Evolutionary conservation across 352 stramenopile species (phyloP).

Genomic region (Pythium guiyangense): DNA sequence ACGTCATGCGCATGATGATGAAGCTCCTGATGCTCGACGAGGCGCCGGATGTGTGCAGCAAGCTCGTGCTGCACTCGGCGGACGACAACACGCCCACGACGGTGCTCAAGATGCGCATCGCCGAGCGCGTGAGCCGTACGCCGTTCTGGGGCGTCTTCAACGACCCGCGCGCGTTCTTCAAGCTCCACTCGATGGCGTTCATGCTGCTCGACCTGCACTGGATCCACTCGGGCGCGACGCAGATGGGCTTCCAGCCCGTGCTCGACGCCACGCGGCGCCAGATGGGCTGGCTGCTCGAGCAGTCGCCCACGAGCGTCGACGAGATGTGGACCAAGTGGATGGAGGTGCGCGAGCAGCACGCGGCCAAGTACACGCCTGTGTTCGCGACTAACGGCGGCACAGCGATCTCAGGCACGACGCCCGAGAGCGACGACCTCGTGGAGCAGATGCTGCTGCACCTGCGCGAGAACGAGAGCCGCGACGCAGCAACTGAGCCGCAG

Average conservation of each 20-base stretch:
- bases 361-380: conserved; percentile 41
- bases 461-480: conserved; percentile 4
- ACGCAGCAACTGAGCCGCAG: neutral
- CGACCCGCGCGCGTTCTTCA: conserved; percentile 56
- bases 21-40: conserved; percentile 82
- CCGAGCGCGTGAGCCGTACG: conserved; percentile 74
- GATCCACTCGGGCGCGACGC: conserved; percentile 72
- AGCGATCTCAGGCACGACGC: neutral
- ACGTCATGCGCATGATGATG: conserved; percentile 85
- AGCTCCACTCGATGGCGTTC: conserved; percentile 83
- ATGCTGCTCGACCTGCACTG: conserved; percentile 82
- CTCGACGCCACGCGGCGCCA: conserved; percentile 72
- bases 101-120: conserved; percentile 67
- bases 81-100: conserved; percentile 27
- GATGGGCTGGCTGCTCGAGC: conserved; percentile 80
- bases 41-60: conserved; percentile 56
- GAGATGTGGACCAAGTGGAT: conserved; percentile 86
- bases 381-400: conserved; percentile 10
- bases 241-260: conserved; percentile 83
- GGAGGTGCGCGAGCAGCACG: conserved; percentile 69
- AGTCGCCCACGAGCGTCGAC: conserved; percentile 61
- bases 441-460: conserved; percentile 15
- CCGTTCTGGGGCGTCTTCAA: conserved; percentile 83
- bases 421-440: conserved; percentile 13
- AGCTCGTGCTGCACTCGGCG: conserved; percentile 64